Conservation (phyloP, 805 yeast species). For the Lipomyces yamadae region DNA sequence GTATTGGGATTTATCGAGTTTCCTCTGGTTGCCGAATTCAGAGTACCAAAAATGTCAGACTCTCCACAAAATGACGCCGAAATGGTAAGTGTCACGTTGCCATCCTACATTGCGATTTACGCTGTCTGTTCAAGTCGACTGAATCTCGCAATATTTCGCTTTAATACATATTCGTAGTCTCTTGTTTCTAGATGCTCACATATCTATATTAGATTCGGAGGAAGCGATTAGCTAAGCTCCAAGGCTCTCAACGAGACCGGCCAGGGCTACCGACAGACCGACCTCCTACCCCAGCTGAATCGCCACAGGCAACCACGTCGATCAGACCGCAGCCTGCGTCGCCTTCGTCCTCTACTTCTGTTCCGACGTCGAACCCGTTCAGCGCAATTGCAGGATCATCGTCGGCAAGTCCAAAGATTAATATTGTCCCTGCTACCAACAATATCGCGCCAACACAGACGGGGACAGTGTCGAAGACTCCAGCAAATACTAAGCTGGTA, state of each 20-base stretch:
- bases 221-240: slow-evolving; percentile 59
- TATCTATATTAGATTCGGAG: slow-evolving; percentile 49
- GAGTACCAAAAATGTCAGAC: slow-evolving; percentile 71
- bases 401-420: slow-evolving; percentile 14
- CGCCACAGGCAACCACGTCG: slow-evolving; percentile 14
- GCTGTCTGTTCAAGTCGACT: neutral
- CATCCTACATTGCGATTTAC: neutral
- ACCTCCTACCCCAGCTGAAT: slow-evolving; percentile 22
- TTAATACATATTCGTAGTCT: neutral
- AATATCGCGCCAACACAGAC: neutral
- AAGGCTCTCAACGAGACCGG: slow-evolving; percentile 26
- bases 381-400: slow-evolving; percentile 15
- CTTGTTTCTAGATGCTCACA: neutral
- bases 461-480: slow-evolving; percentile 2
- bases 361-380: slow-evolving; percentile 22
- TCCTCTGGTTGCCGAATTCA: slow-evolving; percentile 37
- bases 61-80: slow-evolving; percentile 49
- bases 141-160: neutral
- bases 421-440: slow-evolving; percentile 12
- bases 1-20: neutral
- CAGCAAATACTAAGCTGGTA: neutral
- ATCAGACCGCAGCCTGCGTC: slow-evolving; percentile 7
- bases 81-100: slow-evolving; percentile 15
- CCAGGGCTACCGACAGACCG: slow-evolving; percentile 11
- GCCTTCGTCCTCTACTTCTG: slow-evolving; percentile 16